A percentile compares a stretch with the other conserved stretches of the same genome.
phyloP scores from a whole-genome alignment of 2,329 filamentous ascomycete species.

The Neoascochyta sp. region DNA sequence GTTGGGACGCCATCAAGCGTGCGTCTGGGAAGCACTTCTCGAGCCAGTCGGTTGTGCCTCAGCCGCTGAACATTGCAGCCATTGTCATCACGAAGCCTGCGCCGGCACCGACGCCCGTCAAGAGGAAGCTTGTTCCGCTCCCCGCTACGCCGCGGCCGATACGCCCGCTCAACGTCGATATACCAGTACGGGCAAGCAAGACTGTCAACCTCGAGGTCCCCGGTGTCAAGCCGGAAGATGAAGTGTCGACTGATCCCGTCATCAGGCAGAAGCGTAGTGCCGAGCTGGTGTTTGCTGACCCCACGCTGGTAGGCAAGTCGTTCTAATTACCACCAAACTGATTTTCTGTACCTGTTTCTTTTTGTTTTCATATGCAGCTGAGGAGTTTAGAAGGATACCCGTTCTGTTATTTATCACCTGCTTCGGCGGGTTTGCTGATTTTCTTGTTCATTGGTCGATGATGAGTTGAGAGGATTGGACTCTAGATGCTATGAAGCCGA shows the following conservation, averaged over 20 bases:
- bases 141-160: no score
- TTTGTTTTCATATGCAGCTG: no score
- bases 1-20: constrained; percentile 32
- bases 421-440: no score
- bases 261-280: constrained; percentile 17
- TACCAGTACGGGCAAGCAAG: constrained; percentile 12
- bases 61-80: constrained; percentile 8
- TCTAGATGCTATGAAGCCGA: no score
- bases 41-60: constrained; percentile 5
- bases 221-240: constrained; percentile 10
- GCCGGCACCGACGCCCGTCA: no score
- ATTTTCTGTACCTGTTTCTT: no score
- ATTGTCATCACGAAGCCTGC: no score
- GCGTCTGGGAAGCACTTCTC: constrained; percentile 7
- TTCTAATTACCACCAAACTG: no score
- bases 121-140: constrained; percentile 14
- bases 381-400: no score
- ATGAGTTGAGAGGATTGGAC: no score
- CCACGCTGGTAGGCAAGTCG: constrained; percentile 12
- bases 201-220: constrained; percentile 19
- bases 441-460: no score
- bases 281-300: constrained; percentile 21
- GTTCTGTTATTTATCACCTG: no score
- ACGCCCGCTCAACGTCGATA: constrained; percentile 21
- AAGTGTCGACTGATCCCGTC: constrained; percentile 5